Conservation (phyloP, 179 eudicot species). For the Drosera spatulata region DNA sequence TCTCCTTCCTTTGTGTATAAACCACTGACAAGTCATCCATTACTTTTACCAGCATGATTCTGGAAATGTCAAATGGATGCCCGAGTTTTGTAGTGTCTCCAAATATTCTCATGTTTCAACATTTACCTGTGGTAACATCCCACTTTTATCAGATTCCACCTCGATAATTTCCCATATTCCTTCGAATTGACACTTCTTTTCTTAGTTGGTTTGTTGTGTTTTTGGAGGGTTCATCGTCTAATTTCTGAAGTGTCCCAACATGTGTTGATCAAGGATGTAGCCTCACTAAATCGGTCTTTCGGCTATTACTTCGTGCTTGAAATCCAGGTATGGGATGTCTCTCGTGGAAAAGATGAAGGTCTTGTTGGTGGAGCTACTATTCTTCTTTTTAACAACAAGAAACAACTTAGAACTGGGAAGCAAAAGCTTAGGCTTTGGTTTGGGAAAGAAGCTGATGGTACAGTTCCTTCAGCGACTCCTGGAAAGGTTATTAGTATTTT, state of each 20-base stretch:
- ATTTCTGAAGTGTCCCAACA: too few species aligned
- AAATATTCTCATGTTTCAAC: too few species aligned
- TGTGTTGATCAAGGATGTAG: background rate
- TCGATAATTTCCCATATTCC: too few species aligned
- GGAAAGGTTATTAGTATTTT: slow-evolving; percentile 55
- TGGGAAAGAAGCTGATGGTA: slow-evolving; percentile 89
- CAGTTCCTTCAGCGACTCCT: slow-evolving; percentile 71
- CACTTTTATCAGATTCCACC: too few species aligned
- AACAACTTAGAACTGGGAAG: slow-evolving; percentile 94
- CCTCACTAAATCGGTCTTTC: slow-evolving; percentile 1
- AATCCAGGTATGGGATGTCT: slow-evolving; percentile 89
- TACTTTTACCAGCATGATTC: too few species aligned
- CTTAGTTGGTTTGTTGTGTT: too few species aligned
- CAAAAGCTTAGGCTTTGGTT: slow-evolving; percentile 90
- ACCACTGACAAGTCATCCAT: background rate
- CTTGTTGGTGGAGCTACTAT: slow-evolving; percentile 95
- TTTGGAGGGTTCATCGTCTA: too few species aligned
- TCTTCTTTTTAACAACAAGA: slow-evolving; percentile 84
- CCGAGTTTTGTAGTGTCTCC: too few species aligned
- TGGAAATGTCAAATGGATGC: too few species aligned
- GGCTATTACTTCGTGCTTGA: background rate
- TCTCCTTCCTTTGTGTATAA: background rate
- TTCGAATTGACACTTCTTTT: too few species aligned
- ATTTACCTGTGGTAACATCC: too few species aligned
- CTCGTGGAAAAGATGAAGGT: slow-evolving; percentile 72